Base-by-base conservation (phyloP, 371 early-diverging fungal species). In the Mortierella sp. region DNA sequence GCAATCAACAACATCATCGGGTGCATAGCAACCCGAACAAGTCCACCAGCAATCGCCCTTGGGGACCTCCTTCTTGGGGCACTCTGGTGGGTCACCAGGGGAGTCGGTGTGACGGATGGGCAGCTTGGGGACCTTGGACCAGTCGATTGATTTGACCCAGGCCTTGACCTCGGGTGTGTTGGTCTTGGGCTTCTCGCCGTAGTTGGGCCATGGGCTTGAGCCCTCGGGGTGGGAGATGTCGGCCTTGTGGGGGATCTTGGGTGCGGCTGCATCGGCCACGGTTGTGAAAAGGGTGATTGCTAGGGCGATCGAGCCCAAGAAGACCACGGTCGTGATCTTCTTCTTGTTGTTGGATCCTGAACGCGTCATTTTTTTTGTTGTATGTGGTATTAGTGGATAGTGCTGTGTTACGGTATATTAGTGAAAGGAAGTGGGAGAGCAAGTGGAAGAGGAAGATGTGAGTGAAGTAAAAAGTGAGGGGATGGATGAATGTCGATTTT, bases 1-100 rank as follows among this genome's bases (percentile, higher is more conserved):
- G 78, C 93, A 92, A 24, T 89, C 77, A 49, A 88, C 83, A 43
- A 92, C 85, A 78, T 91, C 91, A 21, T 88, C 89, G 12, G 84
- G 79, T 38, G 88, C 89, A 71, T 81, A 72, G 75, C 93, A 92
- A 27, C 90, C 88, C 18, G 91, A 82, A 72, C 90, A 91, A 2
- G 91, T 90, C 93, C 93, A 92, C 83, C 89, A 90, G 74, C 93
- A 92, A 72, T 90, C 81, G 11, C 48, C 10, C 32, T 80, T 48
- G 21, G 77, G 72, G 1, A 49, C 54, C 1, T 49, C 80, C 11
- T 77, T 46, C n/a, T 75, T 41, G 60, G 84, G 80, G n/a, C 85
- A 84, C 43, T 78, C 76, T 78, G 85, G 85, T 71, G 85, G 79
- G 27, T 84, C 81, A 5, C 85, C 85, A 3, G 70, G 55, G 8